Evolutionary conservation across 1,139 yeast species (phyloP), one percentile per base, ranked within the genome.

Genomic region (Nadsonia starkeyi-henricii): DNA sequence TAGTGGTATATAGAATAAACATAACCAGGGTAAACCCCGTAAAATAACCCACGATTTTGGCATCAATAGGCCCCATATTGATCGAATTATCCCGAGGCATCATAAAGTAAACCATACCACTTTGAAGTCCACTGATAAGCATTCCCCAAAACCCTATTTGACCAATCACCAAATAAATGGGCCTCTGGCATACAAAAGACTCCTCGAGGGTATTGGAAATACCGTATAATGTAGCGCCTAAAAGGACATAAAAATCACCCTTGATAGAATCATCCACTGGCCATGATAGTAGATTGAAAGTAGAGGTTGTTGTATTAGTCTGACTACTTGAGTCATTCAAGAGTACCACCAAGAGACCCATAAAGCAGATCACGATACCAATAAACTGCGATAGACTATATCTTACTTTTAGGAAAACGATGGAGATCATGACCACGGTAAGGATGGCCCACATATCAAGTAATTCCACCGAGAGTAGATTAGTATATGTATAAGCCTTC

Each of bases 161-260:
- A 20, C 71, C 71, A 2, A 70, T 56, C 5, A 70, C 74, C 51
- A 66, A 72, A 52, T 69, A 70, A n/a, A 70, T 52, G 7, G 74
- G 74, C 20, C 66, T 59, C 55, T 70, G 69, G 48, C 73, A 69
- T 18, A 70, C 72, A 49, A 70, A 58, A 50, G 60, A 69, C 56
- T 70, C 74, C 52, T 70, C 71, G 33, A 65, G 55, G 8, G 69
- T 66, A 56, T 70, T 70, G 50, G 73, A 67, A 26, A 69, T 53
- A 51, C 74, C 74, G 51, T 70, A 70, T 54, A 68, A 67, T 8
- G 71, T 63, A 3, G 74, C 72, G 37, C 71, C 72, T 19, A 70
- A 59, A 21, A 70, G 57, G 41, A 70, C 70, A 54, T 69, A 70
- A 53, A 70, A 52, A 50, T 70, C 74, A 1, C 74, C 74, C 53